These are phyloP conservation scores for Ailanthus altissimus DNA, from an alignment of 345 rosid species.

Conservation along the genomic window DNA sequence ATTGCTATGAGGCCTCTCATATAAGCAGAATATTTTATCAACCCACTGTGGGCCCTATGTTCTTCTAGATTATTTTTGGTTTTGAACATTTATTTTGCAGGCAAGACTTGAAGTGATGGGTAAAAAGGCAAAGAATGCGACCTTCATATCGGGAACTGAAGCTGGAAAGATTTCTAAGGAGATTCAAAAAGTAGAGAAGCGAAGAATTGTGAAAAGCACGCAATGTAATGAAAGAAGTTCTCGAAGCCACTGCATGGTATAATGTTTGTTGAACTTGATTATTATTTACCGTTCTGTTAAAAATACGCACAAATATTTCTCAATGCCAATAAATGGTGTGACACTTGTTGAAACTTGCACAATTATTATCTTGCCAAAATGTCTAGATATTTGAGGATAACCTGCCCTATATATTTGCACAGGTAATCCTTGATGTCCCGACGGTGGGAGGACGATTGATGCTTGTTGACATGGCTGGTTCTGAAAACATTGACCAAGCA, in stretches of 20 bases:
- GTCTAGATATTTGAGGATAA: background rate
- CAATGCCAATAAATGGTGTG: conserved; percentile 47
- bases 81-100: conserved; percentile 36
- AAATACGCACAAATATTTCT: conserved; percentile 8
- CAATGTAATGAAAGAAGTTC: conserved; percentile 93
- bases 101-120: conserved; percentile 96
- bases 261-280: conserved; percentile 15
- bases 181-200: conserved; percentile 91
- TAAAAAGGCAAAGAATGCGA: conserved; percentile 90
- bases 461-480: conserved; percentile 99
- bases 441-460: conserved; percentile 93
- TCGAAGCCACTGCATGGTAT: conserved; percentile 95
- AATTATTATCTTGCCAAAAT: background rate
- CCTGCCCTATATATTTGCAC: conserved; percentile 12
- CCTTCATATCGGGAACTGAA: conserved; percentile 81
- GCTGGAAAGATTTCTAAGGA: conserved; percentile 89
- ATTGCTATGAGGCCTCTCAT: background rate
- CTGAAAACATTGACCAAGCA: conserved; percentile 97
- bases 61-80: background rate
- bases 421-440: conserved; percentile 96
- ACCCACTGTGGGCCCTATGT: background rate
- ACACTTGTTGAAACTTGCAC: background rate
- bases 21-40: background rate
- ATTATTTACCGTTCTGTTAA: background rate
- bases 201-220: conserved; percentile 92